Base-by-base conservation (phyloP, 345 rosid genomes). In the Isatis tinctoria region DNA sequence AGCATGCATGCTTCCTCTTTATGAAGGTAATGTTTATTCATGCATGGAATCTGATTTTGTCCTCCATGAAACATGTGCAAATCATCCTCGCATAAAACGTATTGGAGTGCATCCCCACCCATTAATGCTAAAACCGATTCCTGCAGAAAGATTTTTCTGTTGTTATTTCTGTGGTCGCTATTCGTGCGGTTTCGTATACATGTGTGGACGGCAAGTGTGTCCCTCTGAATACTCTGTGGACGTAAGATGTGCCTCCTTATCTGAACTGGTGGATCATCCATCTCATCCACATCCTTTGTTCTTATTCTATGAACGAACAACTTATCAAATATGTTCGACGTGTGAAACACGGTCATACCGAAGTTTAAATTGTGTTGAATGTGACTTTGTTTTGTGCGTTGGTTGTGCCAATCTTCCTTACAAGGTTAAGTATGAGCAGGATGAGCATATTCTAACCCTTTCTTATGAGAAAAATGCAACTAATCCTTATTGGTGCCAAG, bases 41-140 rank as follows among this genome's bases (percentile, higher is more conserved):
- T 64, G 70, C 53, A 53, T 41, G 70, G 14, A 73, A 64, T 73
- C 65, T 54, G 77, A 73, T 32, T 73, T 73, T 41, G 24, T 22
- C 22, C 36, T 73, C 37, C 70, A 74, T 24, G 66, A 65, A 56
- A 26, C 49, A 35, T 74, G 66, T 57, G 66, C 60, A 22, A 45
- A 74, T 45, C 33, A 27, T 32, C 12, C 60, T 16, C 70, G 18
- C 3, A 53, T 17, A 10, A 73, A 52, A 73, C 56, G 13, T 2
- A 57, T 18, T 3, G 49, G 54, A 24, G 49, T 65, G 35, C 65
- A 74, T 65, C 30, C 4, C 47, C 65, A 65, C 57, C 10, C 33
- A 13, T 52, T 52, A 26, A 13, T 52, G 26, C 58, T 52, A 26
- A 39, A 39, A 39, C 14, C 43, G 5, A 8, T 26, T 26, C 14